Evolutionary conservation across 129 eudicot species (phyloP), one percentile per base, ranked within the genome.

Genomic region (Deinandra increscens): DNA sequence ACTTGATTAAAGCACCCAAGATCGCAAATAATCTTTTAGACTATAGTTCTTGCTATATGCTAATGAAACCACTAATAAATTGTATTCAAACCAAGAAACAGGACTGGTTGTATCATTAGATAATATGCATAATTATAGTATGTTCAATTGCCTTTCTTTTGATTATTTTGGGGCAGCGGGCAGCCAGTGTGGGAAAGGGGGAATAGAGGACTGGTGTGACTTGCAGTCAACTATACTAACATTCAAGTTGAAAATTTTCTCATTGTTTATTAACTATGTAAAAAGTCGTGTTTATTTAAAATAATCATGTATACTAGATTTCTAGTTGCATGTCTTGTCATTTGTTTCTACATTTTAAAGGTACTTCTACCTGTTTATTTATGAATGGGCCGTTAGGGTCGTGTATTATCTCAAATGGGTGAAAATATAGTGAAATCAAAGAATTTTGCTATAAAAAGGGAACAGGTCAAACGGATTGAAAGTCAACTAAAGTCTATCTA

Each of bases 311-410:
- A 39, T 38, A 62, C 26, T 15, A 62, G 33, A 4, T 61, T 38
- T 37, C 26, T 15, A 62, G 33, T 10, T 61, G 14, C 14, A 36
- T 61, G 46, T 34, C n/a, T 61, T 38, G 10, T 18, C 18, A 18
- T 63, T 18, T 38, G 68, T 63, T 63, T 10, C 68, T 62, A 38
- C 10, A 38, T 14, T 62, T 38, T 4, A 10, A 26, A 51, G 59
- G 59, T 20, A 12, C 20, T 8, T 60, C n/a, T 9, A 60, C 23
- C 66, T 3, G 2, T 60, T 7, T 60, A 60, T 2, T n/a, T 60
- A 15, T 15, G 14, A 60, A 34, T 7, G 23, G 45, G 45, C 55
- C 3, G 55, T 6, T 60, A 19, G 60, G 34, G 31, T 20, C 15
- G 17, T 38, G 68, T 38, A 9, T 18, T 37, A 19, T 62, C 62